Conservation (phyloP, 2,329 filamentous ascomycete genomes). For the Blumeriella jaapii region DNA sequence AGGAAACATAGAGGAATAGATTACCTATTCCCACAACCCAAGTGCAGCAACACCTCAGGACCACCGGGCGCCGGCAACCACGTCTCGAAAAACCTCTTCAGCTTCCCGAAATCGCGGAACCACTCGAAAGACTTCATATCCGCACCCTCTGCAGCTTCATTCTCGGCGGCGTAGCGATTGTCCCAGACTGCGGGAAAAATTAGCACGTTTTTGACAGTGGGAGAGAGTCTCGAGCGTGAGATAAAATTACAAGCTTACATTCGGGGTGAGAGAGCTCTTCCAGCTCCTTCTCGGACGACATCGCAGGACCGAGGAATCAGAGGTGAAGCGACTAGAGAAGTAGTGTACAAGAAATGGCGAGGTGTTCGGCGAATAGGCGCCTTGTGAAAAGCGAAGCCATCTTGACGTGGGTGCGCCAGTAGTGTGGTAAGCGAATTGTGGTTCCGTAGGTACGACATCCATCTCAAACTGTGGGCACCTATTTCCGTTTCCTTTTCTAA, state of each 20-base stretch:
- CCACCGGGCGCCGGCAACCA: constrained; percentile 31
- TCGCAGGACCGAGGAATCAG: too few species aligned
- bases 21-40: constrained; percentile 43
- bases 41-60: constrained; percentile 38
- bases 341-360: too few species aligned
- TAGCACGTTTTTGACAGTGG: neutral
- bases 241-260: neutral
- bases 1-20: neutral
- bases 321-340: too few species aligned
- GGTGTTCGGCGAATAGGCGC: too few species aligned
- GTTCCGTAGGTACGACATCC: too few species aligned
- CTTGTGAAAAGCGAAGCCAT: too few species aligned
- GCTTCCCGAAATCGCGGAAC: constrained; percentile 37
- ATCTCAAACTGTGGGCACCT: too few species aligned
- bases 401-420: too few species aligned
- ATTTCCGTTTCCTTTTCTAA: too few species aligned
- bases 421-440: too few species aligned
- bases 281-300: constrained; percentile 2
- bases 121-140: constrained; percentile 32
- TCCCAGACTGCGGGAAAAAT: constrained; percentile 5
- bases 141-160: constrained; percentile 14
- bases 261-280: constrained; percentile 7
- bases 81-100: constrained; percentile 36
- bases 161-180: constrained; percentile 26
- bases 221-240: neutral